Conservation (phyloP, 768 basidiomycete genomes). For the Tricholoma matsutake region DNA sequence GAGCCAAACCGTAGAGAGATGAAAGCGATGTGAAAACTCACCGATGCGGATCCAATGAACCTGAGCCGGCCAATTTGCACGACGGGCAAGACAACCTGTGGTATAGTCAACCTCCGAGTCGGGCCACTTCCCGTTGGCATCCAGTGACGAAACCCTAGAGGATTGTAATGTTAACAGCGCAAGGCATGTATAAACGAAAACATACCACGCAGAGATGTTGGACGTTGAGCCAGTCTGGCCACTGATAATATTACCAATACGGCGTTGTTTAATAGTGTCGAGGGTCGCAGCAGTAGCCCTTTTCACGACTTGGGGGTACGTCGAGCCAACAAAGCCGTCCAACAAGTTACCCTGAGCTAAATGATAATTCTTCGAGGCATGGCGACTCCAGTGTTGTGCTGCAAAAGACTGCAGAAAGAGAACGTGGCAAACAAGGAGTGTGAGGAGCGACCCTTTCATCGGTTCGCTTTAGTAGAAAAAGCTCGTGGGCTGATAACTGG, state of each 20-base stretch:
- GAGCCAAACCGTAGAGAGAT: neutral
- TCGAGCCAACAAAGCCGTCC: neutral
- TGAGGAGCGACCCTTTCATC: slow-evolving; percentile 12
- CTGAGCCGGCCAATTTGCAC: slow-evolving; percentile 59
- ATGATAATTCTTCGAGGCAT: neutral
- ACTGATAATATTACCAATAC: slow-evolving; percentile 13
- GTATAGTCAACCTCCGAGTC: slow-evolving; percentile 45
- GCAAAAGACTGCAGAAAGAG: slow-evolving; percentile 12
- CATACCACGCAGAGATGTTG: slow-evolving; percentile 17
- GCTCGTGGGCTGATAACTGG: no score
- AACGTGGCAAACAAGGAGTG: slow-evolving; percentile 14
- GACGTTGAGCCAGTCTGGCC: slow-evolving; percentile 4
- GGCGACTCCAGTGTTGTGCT: slow-evolving; percentile 5
- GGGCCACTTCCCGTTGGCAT: slow-evolving; percentile 40
- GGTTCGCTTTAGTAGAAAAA: neutral
- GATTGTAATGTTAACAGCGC: neutral
- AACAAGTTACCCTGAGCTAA: neutral
- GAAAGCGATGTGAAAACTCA: slow-evolving; percentile 16
- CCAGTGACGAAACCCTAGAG: slow-evolving; percentile 17
- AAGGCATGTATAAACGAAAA: neutral
- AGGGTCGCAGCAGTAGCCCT: slow-evolving; percentile 24
- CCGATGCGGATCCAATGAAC: slow-evolving; percentile 47
- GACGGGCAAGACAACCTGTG: slow-evolving; percentile 46
- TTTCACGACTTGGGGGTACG: slow-evolving; percentile 14
- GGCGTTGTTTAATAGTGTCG: slow-evolving; percentile 13